Evolutionary conservation across 2,329 filamentous ascomycete species (phyloP), one percentile per base, ranked within the genome.

Genomic region (Mycosphaerella sp.): DNA sequence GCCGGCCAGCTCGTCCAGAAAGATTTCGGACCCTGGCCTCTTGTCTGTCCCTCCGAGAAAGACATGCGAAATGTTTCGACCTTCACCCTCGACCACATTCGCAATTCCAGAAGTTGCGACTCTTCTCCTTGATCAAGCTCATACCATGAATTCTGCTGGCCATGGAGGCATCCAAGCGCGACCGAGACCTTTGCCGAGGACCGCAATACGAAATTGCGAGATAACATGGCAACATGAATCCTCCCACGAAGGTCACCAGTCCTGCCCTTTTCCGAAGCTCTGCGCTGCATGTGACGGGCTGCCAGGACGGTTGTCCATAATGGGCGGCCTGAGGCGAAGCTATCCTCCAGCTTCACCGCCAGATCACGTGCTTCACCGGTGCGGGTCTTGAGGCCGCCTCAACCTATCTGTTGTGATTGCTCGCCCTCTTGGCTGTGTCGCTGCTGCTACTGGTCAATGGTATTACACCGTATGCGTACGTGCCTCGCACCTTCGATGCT

Each of bases 321-420:
- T 21, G 39, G 42, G 43, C 50, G 48, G 44, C 48, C 41, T 45
- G 41, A 45, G 48, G 48, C 41, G 32, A 12, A 45, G 48, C 23
- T 17, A 31, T 12, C 14, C 43, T 26, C 26, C 11, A 34, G 23
- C 41, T 45, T 40, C 41, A 45, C 48, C 40, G 48, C 48, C 41
- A 40, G 31, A 34, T 29, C 41, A 45, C 48, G 48, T 51, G 48
- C 42, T 43, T 51, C 40, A 45, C 48, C 48, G 48, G 48, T 51
- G 39, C 40, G 34, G 21, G 10, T 14, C 48, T 17, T 17, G 45
- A 23, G 48, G 48, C 48, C 40, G 21, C 48, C 48, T 45, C 48
- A 26, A 36, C 42, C 12, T 9, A 17, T 11, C n/a, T 26, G 23
- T 31, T 42, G 12, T 26, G 7, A 48, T 49, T 49, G 46, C 12